Conservation (phyloP, 441 rosid species). For the Populus trichocarpa region DNA sequence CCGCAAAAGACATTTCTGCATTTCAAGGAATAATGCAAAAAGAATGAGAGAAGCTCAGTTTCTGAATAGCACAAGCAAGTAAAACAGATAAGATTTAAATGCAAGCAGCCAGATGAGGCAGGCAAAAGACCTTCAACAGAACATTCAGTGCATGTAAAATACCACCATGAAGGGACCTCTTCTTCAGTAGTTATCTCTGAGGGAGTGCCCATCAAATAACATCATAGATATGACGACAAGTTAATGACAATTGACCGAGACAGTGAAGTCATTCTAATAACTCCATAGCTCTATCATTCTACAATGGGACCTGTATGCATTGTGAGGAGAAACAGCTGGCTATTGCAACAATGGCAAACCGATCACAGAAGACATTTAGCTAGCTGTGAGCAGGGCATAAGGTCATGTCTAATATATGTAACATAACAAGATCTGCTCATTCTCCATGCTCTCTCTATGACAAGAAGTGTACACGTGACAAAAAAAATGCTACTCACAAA, state of each 20-base stretch:
- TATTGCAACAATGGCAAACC: background rate
- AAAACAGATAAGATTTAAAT: background rate
- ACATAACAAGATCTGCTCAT: background rate
- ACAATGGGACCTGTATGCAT: background rate
- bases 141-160: too few relatives aligned
- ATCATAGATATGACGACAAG: background rate
- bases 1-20: slow-evolving; percentile 77
- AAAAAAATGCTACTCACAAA: background rate
- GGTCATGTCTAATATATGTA: background rate
- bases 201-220: background rate
- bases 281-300: background rate
- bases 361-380: background rate
- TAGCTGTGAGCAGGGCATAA: background rate
- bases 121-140: background rate
- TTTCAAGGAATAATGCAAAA: background rate
- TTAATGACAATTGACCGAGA: background rate
- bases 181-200: background rate
- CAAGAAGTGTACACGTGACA: background rate
- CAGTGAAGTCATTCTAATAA: background rate
- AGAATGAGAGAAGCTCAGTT: background rate
- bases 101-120: background rate
- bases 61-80: background rate
- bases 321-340: background rate
- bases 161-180: background rate
- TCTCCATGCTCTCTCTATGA: background rate